Evolutionary conservation across 768 basidiomycete genomes (phyloP), one percentile per base, ranked within the genome.

Genomic region (Phanerodontia chrysosporium): DNA sequence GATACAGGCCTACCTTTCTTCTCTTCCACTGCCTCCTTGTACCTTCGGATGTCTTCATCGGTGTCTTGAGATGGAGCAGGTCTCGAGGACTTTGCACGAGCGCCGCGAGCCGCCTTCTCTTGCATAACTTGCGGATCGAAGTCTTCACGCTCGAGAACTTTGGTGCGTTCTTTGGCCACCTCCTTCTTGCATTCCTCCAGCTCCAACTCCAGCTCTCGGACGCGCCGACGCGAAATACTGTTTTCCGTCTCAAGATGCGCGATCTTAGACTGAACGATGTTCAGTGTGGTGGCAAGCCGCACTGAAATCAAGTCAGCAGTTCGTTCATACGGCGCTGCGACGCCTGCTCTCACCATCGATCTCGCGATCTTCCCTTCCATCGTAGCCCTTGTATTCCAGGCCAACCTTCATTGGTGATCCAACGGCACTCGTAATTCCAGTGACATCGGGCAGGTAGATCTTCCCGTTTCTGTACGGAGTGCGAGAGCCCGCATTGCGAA

Each of bases 141-240:
- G 46, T 83, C 80, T 58, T 86, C 83, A 29, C 79, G 77, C 55
- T 86, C 83, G 32, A 84, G 72, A 13, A 89, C 76, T 25, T 83
- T 74, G 2, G 85, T 85, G 14, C 89, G 80, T 67, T 93, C 90
- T 56, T 78, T 75, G 1, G 79, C 81, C 2, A 90, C 87, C 46
- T 95, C 89, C n/a, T 81, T 79, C 68, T 89, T 91, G 63, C 90
- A 90, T 14, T 82, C 81, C 61, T 96, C 92, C 6, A 97, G 78
- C 69, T 96, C 95, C 56, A 80, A 76, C 72, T 97, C 95, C 2
- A 97, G 79, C 67, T 96, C 94, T 36, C 85, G 75, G n/a, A 97
- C 90, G 18, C 93, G 80, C 25, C 89, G 78, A 1, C 91, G 80
- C 4, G 92, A 93, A 9, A 91, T 81, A 3, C 85, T 78, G 64